phyloP scores from a whole-genome alignment of 2,329 filamentous ascomycete species.

The Colletotrichum falcatum region DNA sequence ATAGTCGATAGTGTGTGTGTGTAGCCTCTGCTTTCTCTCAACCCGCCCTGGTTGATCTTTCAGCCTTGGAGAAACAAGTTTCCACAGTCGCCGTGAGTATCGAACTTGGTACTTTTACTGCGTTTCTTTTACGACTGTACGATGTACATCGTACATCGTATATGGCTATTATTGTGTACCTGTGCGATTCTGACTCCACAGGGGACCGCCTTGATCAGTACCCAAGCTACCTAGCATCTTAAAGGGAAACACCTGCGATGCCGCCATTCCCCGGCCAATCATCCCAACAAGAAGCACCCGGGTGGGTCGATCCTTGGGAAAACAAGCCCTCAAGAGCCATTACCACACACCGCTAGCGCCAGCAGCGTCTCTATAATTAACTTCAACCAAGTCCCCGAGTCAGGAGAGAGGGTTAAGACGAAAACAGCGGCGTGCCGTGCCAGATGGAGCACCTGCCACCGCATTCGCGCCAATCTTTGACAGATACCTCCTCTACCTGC shows the following conservation, averaged over 20 bases:
- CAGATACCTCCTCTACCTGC: slow-evolving; percentile 17
- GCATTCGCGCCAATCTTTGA: slow-evolving; percentile 28
- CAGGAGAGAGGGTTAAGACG: neutral
- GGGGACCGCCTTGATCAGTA: too few relatives aligned
- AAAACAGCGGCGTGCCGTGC: slow-evolving; percentile 1
- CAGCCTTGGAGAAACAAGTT: slow-evolving; percentile 1
- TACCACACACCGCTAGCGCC: slow-evolving; percentile 27
- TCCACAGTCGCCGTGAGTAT: too few relatives aligned
- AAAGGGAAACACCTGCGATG: neutral
- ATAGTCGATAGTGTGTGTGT: slow-evolving; percentile 25
- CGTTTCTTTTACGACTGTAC: too few relatives aligned
- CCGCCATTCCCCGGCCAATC: slow-evolving; percentile 7
- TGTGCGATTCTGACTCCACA: too few relatives aligned
- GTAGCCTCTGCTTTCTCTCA: slow-evolving; percentile 29
- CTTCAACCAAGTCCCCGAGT: slow-evolving; percentile 14
- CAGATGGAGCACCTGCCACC: slow-evolving; percentile 27
- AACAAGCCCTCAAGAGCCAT: neutral
- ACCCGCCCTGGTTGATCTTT: neutral
- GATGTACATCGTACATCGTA: too few relatives aligned
- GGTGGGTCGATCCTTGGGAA: slow-evolving; percentile 15
- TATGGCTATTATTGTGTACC: too few relatives aligned
- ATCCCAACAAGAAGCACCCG: slow-evolving; percentile 1
- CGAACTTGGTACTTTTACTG: too few relatives aligned
- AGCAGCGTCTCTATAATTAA: slow-evolving; percentile 35
- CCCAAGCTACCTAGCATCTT: too few relatives aligned